Percentiles rank a stretch among this genome's conserved stretches.
These are phyloP conservation scores for Phytopythium kandeliae DNA, from an alignment of 352 stramenopile genomes.

Conservation along the genomic window DNA sequence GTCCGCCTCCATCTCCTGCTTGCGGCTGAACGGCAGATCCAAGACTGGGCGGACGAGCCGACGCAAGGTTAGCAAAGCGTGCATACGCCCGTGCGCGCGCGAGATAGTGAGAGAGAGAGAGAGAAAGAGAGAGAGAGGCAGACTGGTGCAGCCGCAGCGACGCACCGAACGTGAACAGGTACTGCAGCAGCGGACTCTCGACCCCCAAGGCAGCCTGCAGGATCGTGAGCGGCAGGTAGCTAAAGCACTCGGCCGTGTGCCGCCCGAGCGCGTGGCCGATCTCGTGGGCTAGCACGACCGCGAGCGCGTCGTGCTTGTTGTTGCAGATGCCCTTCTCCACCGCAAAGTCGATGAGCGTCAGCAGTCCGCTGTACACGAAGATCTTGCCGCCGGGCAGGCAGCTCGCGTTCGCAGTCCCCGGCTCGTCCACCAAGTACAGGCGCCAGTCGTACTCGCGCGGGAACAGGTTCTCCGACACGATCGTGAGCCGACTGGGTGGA, in stretches of 20 bases:
- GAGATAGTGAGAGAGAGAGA: too few relatives aligned
- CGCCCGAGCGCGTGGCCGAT: conserved; percentile 58
- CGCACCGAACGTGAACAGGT: conserved; percentile 55
- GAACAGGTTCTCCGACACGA: conserved; percentile 60
- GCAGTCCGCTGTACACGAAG: conserved; percentile 60
- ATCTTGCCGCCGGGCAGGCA: conserved; percentile 65
- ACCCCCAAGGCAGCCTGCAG: conserved; percentile 38
- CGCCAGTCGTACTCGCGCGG: conserved; percentile 58
- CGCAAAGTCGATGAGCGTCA: conserved; percentile 57
- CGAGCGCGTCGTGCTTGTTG: conserved; percentile 58
- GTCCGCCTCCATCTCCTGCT: conserved; percentile 58
- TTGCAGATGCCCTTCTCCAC: conserved; percentile 47
- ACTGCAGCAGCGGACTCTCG: conserved; percentile 57
- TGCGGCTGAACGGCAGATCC: conserved; percentile 59
- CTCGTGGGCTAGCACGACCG: conserved; percentile 61
- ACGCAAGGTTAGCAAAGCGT: too few relatives aligned
- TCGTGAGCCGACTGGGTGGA: conserved; percentile 27
- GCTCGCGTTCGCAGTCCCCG: conserved; percentile 44
- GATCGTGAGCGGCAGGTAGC: conserved; percentile 45
- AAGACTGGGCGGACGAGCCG: too few relatives aligned
- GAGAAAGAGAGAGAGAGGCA: not conserved
- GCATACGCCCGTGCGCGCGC: too few relatives aligned
- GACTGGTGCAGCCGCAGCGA: too few relatives aligned
- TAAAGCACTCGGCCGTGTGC: conserved; percentile 59
- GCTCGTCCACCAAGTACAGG: conserved; percentile 50